Evolutionary conservation across 306 rosid genomes (phyloP), one percentile per base, ranked within the genome.

Genomic region (Sechiopsis laciniata): DNA sequence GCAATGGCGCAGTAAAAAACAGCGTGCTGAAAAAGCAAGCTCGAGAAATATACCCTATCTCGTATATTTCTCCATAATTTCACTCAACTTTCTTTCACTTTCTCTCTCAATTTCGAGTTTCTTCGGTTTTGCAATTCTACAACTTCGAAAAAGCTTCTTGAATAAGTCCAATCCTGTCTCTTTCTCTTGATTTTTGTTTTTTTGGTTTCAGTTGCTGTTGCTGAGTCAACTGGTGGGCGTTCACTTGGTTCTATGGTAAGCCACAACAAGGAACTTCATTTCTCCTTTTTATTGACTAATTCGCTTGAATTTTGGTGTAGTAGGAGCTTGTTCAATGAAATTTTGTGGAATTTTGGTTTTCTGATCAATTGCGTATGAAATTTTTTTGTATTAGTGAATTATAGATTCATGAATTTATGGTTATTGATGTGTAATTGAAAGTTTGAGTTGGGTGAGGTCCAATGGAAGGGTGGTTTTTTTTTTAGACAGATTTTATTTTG

Each of bases 231-330:
- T 87, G 83, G 83, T 87, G 83, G 83, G 55, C 81, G 57, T 12
- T 66, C 76, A 60, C 58, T 74, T 75, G 7, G 42, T 29, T 60
- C 70, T 90, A 89, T 90, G 97, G 98, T 90, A 71, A 87, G 88
- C n/a, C 56, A 6, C 37, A 5, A 42, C 55, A 26, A 26, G 2
- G n/a, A 67, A 42, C 4, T 68, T 46, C 14, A 6, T 45, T 65
- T 67, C n/a, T 48, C 20, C 22, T 0, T 67, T 26, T 26, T 68
- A 50, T 68, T 68, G 17, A 21, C 8, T 48, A 8, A 3, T 68
- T 68, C 37, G 10, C 22, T 48, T 15, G 73, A 67, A 45, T n/a
- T 46, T 67, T 13, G 20, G 35, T 67, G 17, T 19, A 19, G 37
- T 17, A 69, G 12, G 21, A 69, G 45, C 73, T 68, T 20, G 17